These are phyloP conservation scores for Singerocomus rubriflavus DNA, from an alignment of 1,284 basidiomycete species.

Conservation along the genomic window DNA sequence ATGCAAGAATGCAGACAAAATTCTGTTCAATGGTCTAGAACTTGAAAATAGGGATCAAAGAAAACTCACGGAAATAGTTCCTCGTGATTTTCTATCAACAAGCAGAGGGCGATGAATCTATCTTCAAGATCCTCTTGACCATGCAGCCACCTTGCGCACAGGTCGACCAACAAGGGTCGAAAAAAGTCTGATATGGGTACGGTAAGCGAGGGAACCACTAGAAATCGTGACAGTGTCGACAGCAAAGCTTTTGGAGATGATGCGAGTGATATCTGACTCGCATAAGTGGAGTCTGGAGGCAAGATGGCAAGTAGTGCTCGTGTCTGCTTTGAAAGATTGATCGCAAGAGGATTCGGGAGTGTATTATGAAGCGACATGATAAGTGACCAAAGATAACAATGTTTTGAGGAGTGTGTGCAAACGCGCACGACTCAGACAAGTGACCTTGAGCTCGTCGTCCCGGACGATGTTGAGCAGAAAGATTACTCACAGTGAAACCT, in stretches of 20 bases:
- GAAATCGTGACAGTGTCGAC: constrained; percentile 46
- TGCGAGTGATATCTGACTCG: constrained; percentile 34
- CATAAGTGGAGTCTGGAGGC: constrained; percentile 37
- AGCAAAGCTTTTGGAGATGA: constrained; percentile 41
- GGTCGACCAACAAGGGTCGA: constrained; percentile 66
- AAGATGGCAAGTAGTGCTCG: constrained; percentile 41
- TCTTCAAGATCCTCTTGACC: constrained; percentile 45
- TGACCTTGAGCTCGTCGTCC: constrained; percentile 4
- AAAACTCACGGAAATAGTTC: constrained; percentile 72
- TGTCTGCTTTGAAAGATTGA: constrained; percentile 54
- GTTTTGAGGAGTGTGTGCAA: neutral
- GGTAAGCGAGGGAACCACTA: constrained; percentile 54
- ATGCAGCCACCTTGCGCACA: constrained; percentile 70
- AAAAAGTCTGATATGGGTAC: constrained; percentile 53
- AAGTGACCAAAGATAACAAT: constrained; percentile 2
- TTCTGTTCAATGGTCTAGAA: constrained; percentile 34
- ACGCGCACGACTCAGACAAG: neutral
- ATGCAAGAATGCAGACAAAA: constrained; percentile 49
- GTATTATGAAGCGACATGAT: constrained; percentile 14
- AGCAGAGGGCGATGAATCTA: constrained; percentile 57
- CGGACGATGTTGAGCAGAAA: constrained; percentile 2
- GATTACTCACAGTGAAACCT: neutral
- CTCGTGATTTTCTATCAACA: constrained; percentile 64
- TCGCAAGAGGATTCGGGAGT: constrained; percentile 41
- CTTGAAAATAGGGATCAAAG: constrained; percentile 2